Evolutionary conservation across 768 basidiomycete genomes (phyloP).

Genomic region (Tricholomella constricta): DNA sequence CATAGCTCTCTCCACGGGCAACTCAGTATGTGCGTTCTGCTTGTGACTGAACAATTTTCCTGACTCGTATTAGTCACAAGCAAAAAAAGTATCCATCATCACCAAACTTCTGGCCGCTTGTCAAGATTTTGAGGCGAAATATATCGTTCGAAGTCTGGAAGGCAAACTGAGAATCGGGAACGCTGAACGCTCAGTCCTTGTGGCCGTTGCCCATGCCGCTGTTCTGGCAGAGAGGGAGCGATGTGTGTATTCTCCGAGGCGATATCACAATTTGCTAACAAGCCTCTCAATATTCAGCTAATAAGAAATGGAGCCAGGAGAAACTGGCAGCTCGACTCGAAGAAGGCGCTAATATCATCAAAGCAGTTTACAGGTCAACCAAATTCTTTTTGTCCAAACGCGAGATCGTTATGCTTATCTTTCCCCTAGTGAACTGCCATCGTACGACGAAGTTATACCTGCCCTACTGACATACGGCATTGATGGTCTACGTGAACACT

Average conservation of each 20-base stretch:
- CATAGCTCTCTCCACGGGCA: slow-evolving; percentile 84
- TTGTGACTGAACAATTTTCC: not conserved
- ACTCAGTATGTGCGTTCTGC: slow-evolving; percentile 53
- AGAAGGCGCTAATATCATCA: slow-evolving; percentile 74
- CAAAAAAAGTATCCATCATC: slow-evolving; percentile 93
- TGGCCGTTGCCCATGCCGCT: slow-evolving; percentile 90
- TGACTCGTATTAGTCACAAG: slow-evolving; percentile 71
- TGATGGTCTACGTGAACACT: slow-evolving; percentile 63
- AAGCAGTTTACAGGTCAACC: slow-evolving; percentile 87
- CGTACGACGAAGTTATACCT: slow-evolving; percentile 90
- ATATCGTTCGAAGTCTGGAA: slow-evolving; percentile 92
- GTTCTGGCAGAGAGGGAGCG: slow-evolving; percentile 79
- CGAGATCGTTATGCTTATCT: slow-evolving; percentile 4
- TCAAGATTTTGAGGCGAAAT: slow-evolving; percentile 91
- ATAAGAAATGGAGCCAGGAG: slow-evolving; percentile 75
- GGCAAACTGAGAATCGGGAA: slow-evolving; percentile 97
- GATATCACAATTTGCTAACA: slow-evolving; percentile 5
- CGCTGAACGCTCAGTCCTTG: slow-evolving; percentile 93
- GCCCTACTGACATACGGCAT: slow-evolving; percentile 82
- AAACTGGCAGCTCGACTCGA: slow-evolving; percentile 73
- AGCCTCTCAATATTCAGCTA: slow-evolving; percentile 41
- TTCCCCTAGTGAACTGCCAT: slow-evolving; percentile 80
- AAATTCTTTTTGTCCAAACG: not conserved
- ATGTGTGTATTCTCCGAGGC: slow-evolving; percentile 12
- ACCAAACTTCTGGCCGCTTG: slow-evolving; percentile 93